These are phyloP conservation scores for Camelina laxa DNA, from an alignment of 345 rosid species.

Conservation along the genomic window DNA sequence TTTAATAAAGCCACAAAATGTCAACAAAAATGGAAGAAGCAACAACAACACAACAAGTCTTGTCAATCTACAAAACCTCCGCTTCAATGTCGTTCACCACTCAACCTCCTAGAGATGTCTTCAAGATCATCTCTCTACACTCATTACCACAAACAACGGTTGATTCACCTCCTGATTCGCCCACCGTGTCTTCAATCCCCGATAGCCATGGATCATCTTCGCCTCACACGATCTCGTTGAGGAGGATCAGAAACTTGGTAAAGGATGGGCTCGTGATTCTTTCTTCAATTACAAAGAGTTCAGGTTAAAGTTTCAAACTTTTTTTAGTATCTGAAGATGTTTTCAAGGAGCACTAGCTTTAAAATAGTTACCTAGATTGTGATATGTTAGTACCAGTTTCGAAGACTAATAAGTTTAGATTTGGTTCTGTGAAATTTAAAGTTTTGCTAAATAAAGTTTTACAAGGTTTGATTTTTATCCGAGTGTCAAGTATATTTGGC, in stretches of 20 bases:
- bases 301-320: constrained; percentile 58
- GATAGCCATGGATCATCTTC: constrained; percentile 56
- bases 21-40: constrained; percentile 34
- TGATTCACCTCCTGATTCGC: constrained; percentile 50
- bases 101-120: constrained; percentile 27
- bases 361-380: background rate
- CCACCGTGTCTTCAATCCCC: constrained; percentile 50
- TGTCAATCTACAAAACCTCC: background rate
- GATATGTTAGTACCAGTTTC: background rate
- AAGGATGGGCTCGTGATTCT: constrained; percentile 94
- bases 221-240: constrained; percentile 35
- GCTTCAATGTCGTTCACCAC: too few species aligned
- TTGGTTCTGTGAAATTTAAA: background rate
- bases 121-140: constrained; percentile 42
- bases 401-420: background rate
- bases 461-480: background rate
- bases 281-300: constrained; percentile 80
- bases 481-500: background rate
- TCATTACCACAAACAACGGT: constrained; percentile 41
- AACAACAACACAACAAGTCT: background rate
- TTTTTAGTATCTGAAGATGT: background rate
- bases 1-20: background rate
- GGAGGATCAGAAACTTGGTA: constrained; percentile 45
- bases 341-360: background rate
- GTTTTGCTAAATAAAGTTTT: background rate